Percentiles rank a stretch among this genome's conserved stretches.
Conservation (phyloP, 1,139 yeast species). For the Hanseniaspora gamundiae region DNA sequence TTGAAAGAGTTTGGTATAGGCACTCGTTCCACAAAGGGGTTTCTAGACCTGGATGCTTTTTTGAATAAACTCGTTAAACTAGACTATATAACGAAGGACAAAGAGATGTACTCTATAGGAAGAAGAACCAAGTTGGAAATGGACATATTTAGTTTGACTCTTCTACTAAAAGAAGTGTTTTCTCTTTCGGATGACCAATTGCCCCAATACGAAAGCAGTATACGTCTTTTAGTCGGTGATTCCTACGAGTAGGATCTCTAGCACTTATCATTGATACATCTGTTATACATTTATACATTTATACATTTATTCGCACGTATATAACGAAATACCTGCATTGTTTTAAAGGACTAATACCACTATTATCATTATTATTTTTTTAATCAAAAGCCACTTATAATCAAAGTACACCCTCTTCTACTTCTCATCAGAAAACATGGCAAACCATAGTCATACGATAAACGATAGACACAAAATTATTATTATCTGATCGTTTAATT, state of each 20-base stretch:
- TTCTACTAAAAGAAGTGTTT: not conserved
- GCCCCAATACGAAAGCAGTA: not conserved
- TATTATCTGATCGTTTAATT: too few species aligned
- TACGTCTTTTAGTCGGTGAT: not conserved
- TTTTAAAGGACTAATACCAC: too few species aligned
- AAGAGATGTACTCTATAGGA: not conserved
- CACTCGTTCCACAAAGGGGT: not conserved
- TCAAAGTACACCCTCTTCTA: too few species aligned
- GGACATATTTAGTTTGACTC: not conserved
- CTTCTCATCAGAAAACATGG: too few species aligned
- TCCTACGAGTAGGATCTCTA: not conserved
- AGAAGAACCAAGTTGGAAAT: constrained; percentile 1
- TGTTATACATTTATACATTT: too few species aligned
- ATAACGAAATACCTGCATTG: too few species aligned
- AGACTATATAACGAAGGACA: not conserved
- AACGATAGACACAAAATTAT: too few species aligned
- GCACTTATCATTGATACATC: too few species aligned
- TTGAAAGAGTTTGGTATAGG: not conserved
- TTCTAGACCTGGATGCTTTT: not conserved
- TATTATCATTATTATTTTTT: too few species aligned
- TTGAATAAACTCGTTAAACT: not conserved
- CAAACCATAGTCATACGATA: too few species aligned
- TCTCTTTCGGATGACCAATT: not conserved
- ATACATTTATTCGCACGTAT: too few species aligned
- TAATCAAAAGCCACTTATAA: too few species aligned